Evolutionary conservation across 2,329 filamentous ascomycete genomes (phyloP).

Genomic region (Colletotrichum costaricense): DNA sequence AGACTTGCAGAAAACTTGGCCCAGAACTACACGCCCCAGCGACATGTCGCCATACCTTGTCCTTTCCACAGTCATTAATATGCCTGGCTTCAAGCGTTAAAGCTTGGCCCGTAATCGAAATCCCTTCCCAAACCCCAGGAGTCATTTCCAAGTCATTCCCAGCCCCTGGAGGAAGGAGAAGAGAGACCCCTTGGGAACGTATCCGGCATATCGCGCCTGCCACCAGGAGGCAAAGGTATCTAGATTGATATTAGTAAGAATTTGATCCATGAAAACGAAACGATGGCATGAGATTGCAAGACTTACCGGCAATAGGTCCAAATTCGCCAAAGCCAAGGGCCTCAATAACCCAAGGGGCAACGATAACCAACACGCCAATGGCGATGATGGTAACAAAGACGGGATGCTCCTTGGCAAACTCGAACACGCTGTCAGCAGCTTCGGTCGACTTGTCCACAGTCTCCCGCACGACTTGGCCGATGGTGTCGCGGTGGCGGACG

Average conservation of each 20-base stretch:
- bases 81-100: not conserved
- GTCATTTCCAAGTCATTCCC: slow-evolving; percentile 25
- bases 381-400: slow-evolving; percentile 27
- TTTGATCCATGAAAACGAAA: too few species aligned
- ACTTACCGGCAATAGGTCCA: slow-evolving; percentile 8
- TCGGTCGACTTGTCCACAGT: slow-evolving; percentile 21
- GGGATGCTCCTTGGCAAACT: slow-evolving; percentile 15
- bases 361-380: slow-evolving; percentile 22
- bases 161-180: slow-evolving; percentile 23
- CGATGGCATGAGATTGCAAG: too few species aligned
- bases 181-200: slow-evolving; percentile 14
- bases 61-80: not conserved
- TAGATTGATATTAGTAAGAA: not conserved
- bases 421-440: slow-evolving; percentile 1
- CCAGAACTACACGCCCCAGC: not conserved
- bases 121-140: not conserved
- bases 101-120: not conserved
- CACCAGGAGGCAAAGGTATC: slow-evolving; percentile 22
- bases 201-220: slow-evolving; percentile 25
- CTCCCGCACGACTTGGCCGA: slow-evolving; percentile 21
- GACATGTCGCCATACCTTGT: not conserved
- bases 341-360: slow-evolving; percentile 32
- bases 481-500: slow-evolving; percentile 16
- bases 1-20: not conserved
- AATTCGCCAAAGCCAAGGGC: slow-evolving; percentile 30